Conservation (phyloP, 1,284 basidiomycete species). For the Volvariella surrecta region DNA sequence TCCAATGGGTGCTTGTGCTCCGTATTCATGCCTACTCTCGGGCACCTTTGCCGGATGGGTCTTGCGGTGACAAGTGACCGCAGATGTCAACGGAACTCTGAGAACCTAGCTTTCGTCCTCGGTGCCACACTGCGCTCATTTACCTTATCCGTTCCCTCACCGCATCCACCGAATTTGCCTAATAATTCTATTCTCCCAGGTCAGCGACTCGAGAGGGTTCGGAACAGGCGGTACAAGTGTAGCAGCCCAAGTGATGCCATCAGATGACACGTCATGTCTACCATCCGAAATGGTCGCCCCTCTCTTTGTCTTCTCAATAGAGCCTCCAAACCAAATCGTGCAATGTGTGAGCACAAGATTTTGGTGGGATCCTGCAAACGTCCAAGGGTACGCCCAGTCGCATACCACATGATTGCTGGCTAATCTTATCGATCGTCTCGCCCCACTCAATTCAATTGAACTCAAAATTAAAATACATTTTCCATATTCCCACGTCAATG, state of each 20-base stretch:
- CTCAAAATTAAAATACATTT: no score
- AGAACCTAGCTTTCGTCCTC: no score
- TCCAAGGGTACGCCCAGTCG: conserved; percentile 41
- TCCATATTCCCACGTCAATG: conserved; percentile 4
- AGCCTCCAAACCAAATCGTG: conserved; percentile 50
- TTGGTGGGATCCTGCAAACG: conserved; percentile 46
- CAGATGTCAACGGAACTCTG: no score
- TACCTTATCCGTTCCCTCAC: no score
- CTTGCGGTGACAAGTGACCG: no score
- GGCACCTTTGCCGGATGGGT: no score
- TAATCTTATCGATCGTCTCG: not conserved
- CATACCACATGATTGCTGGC: not conserved
- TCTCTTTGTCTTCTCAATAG: conserved; percentile 50
- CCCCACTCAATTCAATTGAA: no score
- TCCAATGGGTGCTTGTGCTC: no score
- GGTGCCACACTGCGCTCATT: no score
- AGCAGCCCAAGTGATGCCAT: conserved; percentile 44
- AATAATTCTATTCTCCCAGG: conserved; percentile 28
- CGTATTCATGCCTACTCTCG: no score
- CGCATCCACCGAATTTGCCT: not conserved
- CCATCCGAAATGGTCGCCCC: conserved; percentile 42
- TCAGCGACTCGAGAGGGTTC: conserved; percentile 63
- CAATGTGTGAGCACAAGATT: conserved; percentile 53
- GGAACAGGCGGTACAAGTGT: conserved; percentile 69
- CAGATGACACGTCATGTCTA: conserved; percentile 53